Percentiles rank a stretch among this genome's conserved stretches.
Evolutionary conservation across 805 yeast genomes (phyloP).

Genomic region (Candida gorgasii): DNA sequence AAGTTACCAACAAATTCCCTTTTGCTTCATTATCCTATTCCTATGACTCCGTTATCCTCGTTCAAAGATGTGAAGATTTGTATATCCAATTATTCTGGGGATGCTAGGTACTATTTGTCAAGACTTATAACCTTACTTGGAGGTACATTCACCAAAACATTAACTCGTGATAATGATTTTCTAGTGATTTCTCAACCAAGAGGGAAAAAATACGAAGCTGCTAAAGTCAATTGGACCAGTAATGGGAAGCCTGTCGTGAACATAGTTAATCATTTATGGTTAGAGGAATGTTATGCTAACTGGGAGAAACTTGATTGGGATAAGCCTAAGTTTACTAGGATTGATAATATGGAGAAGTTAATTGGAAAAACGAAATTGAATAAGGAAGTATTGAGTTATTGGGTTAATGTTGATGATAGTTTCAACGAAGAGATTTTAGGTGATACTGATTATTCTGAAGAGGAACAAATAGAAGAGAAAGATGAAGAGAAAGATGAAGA

Average conservation of each 20-base stretch:
- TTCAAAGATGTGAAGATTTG: conserved; percentile 59
- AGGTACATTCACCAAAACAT: conserved; percentile 68
- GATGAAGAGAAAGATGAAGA: conserved; percentile 3
- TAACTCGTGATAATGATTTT: conserved; percentile 67
- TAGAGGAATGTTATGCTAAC: conserved; percentile 70
- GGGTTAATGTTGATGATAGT: conserved; percentile 24
- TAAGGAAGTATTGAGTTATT: conserved; percentile 38
- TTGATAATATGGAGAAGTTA: conserved; percentile 45
- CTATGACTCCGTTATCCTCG: conserved; percentile 50
- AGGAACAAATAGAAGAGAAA: conserved; percentile 3
- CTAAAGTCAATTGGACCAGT: conserved; percentile 57
- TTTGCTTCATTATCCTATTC: conserved; percentile 72
- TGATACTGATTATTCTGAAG: conserved; percentile 20
- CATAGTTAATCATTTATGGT: conserved; percentile 81
- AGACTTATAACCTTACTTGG: conserved; percentile 67
- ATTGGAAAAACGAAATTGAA: conserved; percentile 55
- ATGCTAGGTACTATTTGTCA: conserved; percentile 72
- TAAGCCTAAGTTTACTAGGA: conserved; percentile 47
- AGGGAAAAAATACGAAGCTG: conserved; percentile 79
- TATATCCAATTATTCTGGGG: conserved; percentile 83
- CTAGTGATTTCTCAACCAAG: conserved; percentile 63
- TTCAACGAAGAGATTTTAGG: conserved; percentile 27
- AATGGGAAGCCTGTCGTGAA: conserved; percentile 35
- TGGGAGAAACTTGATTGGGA: conserved; percentile 57
- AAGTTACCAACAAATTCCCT: conserved; percentile 51